A percentile compares a stretch with the other conserved stretches of the same genome.
These are phyloP conservation scores for Amanita phalloides DNA, from an alignment of 768 basidiomycete genomes.

Conservation along the genomic window DNA sequence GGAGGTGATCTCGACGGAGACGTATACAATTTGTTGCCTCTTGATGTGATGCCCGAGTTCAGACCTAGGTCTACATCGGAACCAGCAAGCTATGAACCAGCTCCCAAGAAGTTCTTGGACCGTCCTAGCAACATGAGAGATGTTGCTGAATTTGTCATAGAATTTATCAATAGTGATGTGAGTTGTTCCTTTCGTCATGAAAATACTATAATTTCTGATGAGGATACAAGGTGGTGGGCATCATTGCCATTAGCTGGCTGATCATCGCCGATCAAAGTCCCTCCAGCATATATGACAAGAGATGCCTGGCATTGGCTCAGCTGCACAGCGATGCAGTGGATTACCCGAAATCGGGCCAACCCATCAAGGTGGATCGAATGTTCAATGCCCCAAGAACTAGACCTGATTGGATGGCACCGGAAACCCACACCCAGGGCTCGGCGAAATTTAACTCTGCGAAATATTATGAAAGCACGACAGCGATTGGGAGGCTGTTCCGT, in stretches of 20 bases:
- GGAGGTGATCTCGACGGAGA: conserved; percentile 69
- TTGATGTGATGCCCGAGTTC: conserved; percentile 27
- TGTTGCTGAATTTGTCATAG: conserved; percentile 59
- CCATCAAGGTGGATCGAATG: conserved; percentile 27
- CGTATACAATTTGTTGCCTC: conserved; percentile 40
- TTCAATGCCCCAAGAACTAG: conserved; percentile 27
- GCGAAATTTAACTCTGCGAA: conserved; percentile 16
- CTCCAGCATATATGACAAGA: conserved; percentile 33
- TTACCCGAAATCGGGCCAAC: conserved; percentile 48
- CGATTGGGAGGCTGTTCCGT: conserved; percentile 55
- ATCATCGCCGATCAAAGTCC: conserved; percentile 49
- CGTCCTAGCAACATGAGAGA: conserved; percentile 47
- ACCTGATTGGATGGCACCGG: conserved; percentile 63
- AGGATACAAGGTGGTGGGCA: conserved; percentile 39
- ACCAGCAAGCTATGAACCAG: conserved; percentile 42
- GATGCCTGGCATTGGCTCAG: conserved; percentile 41
- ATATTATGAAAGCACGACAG: conserved; percentile 42
- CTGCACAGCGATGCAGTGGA: conserved; percentile 60
- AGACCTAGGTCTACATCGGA: conserved; percentile 10
- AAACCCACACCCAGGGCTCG: conserved; percentile 30
- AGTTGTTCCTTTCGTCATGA: conserved; percentile 11
- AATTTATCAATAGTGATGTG: conserved; percentile 59
- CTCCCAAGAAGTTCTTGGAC: conserved; percentile 30
- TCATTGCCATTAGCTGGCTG: conserved; percentile 54
- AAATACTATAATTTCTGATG: background rate